Percentiles rank a stretch among this genome's conserved stretches.
phyloP scores from a whole-genome alignment of 2,329 filamentous ascomycete genomes.

The Xylogone sp. region DNA sequence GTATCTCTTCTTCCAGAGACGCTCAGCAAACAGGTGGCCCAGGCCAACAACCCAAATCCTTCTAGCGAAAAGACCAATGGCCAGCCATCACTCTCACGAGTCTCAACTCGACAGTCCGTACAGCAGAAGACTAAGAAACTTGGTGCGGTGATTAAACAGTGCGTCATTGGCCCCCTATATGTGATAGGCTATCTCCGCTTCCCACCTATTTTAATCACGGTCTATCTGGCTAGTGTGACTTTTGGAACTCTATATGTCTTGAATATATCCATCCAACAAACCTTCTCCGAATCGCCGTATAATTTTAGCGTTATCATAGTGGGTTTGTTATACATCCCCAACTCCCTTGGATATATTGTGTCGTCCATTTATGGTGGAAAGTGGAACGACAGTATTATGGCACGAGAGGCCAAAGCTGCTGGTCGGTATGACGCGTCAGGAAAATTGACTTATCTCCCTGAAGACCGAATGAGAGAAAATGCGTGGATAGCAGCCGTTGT shows the following conservation, averaged over 20 bases:
- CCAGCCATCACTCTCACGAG: constrained; percentile 35
- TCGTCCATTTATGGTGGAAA: constrained; percentile 64
- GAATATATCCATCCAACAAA: constrained; percentile 70
- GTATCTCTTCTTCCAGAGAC: constrained; percentile 62
- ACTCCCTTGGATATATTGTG: constrained; percentile 66
- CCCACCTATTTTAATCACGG: constrained; percentile 66
- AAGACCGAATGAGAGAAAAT: constrained; percentile 78
- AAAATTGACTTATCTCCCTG: constrained; percentile 62
- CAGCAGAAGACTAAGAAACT: constrained; percentile 48
- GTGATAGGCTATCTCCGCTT: constrained; percentile 69
- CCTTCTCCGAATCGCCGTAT: constrained; percentile 64
- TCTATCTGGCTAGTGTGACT: constrained; percentile 68
- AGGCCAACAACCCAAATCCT: constrained; percentile 1
- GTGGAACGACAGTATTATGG: constrained; percentile 80
- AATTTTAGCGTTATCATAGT: constrained; percentile 62
- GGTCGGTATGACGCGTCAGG: constrained; percentile 63
- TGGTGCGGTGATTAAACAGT: constrained; percentile 49
- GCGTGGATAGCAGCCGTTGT: constrained; percentile 68
- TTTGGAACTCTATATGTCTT: constrained; percentile 72
- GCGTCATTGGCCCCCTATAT: constrained; percentile 65
- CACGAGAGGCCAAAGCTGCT: constrained; percentile 63
- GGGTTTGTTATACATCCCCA: constrained; percentile 72
- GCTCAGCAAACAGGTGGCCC: constrained; percentile 26
- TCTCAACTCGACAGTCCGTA: constrained; percentile 57
- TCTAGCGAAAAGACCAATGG: not conserved